Base-by-base conservation (phyloP, 768 basidiomycete species). In the Chlorophyllum brunneum region DNA sequence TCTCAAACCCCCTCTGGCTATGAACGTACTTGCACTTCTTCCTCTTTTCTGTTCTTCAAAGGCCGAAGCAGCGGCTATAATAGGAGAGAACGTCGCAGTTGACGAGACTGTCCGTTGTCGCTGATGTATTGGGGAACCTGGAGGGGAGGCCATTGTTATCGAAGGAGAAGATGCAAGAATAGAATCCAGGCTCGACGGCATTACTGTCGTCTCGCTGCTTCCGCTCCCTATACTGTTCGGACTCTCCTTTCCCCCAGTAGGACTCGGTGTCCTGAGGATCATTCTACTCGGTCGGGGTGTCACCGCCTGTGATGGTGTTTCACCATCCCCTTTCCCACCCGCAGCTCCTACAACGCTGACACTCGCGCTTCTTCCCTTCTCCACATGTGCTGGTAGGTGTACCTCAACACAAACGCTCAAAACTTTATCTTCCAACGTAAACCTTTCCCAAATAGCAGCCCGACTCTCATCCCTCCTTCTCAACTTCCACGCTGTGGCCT, bases 401-500 rank as follows among this genome's bases (percentile, higher is more conserved):
- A 88, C 69, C 23, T 84, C 63, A 27, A 87, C 65, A 1, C 73
- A 70, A 44, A 74, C 73, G 48, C 68, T 68, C 63, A 86, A 86
- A 9, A 75, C 67, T 62, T 70, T 76, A 54, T 70, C 74, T 22
- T 74, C 73, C 20, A 79, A 72, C 27, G 68, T 65, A 62, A 80
- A 89, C 37, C 60, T 70, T n/a, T 79, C 78, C 16, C 71, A 63
- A n/a, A 89, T 65, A 61, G 87, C 67, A 36, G 74, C 69, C 54
- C 85, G 74, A 48, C 67, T 74, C 38, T 81, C 77, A 57, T 90
- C 87, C 45, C 78, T 76, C 61, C 70, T 74, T 63, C 71, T 75
- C 39, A 89, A 57, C 57, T 73, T 80, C 88, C 88, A 91, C 3
- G 75, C 70, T n/a, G 72, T 51, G 10, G 56, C 47, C n/a, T 51